These are phyloP conservation scores for Komagataella mondaviorum DNA, from an alignment of 805 yeast genomes.

Conservation along the genomic window DNA sequence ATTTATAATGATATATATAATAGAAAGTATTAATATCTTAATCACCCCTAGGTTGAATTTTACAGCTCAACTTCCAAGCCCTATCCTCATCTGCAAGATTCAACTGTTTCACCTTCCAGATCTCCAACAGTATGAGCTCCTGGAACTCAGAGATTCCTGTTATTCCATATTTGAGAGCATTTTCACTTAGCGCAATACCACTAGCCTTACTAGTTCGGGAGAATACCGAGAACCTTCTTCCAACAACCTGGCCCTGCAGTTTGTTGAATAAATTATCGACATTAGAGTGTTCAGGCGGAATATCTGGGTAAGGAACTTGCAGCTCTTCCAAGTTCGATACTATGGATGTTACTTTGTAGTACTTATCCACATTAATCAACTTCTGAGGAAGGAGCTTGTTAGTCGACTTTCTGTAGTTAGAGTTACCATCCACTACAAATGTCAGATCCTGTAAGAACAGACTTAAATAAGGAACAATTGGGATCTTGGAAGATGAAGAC, in stretches of 20 bases:
- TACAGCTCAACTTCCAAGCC: constrained; percentile 60
- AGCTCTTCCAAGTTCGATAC: constrained; percentile 55
- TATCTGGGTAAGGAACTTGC: constrained; percentile 43
- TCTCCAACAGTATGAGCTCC: constrained; percentile 50
- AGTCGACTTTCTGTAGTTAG: constrained; percentile 49
- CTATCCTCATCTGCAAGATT: constrained; percentile 51
- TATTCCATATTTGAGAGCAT: constrained; percentile 18
- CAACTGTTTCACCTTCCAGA: constrained; percentile 56
- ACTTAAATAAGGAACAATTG: constrained; percentile 67
- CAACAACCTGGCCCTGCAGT: background rate
- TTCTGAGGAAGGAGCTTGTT: constrained; percentile 38
- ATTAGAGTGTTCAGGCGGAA: constrained; percentile 9
- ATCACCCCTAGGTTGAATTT: constrained; percentile 37
- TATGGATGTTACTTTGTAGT: constrained; percentile 50
- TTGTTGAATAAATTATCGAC: background rate
- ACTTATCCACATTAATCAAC: constrained; percentile 63
- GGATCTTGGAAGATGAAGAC: constrained; percentile 32
- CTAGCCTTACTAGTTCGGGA: constrained; percentile 1
- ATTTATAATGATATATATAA: background rate
- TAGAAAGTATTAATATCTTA: constrained; percentile 1
- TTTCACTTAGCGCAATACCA: constrained; percentile 12
- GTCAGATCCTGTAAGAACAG: constrained; percentile 69
- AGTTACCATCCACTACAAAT: constrained; percentile 73
- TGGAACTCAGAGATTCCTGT: constrained; percentile 28
- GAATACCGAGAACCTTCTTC: constrained; percentile 1